Base-by-base conservation (phyloP, 345 rosid genomes). In the Gossypium anomalum region DNA sequence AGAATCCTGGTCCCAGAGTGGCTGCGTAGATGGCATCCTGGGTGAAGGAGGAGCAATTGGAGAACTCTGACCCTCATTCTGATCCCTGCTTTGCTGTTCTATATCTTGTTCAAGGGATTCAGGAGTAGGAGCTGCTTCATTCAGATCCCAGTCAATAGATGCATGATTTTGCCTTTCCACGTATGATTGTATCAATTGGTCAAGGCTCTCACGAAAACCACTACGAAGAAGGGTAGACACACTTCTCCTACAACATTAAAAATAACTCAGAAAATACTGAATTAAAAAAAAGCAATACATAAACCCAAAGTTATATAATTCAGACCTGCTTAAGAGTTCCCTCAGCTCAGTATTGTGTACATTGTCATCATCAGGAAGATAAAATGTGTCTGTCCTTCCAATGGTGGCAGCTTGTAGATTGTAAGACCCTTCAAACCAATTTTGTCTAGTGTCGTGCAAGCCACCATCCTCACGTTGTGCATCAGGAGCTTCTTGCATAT, bases 211-310 rank as follows among this genome's bases (percentile, higher is more conserved):
- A 15, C 97, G 92, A 79, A 94, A 94, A 79, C 90, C 89, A 83
- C 99, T 94, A 27, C 62, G 92, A 66, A 94, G 93, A 82, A 94
- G 97, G 76, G 86, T 92, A 70, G 98, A 92, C 57, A 94, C 99
- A 62, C 98, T 89, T 85, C 99, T 88, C 93, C 98, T 94, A 76
- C 70, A 78, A 69, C 34, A 80, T 43, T 7, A 78, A 71, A 69
- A 78, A 75, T 49, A 72, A 65, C 19, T 67, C 70, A 48, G 20
- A 59, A 75, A 51, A 59, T 23, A 64, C 53, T 12, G 69, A 20
- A 53, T 23, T 19, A 22, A 17, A 71, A 25, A 74, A 16, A 7
- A 57, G 55, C 14, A 67, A 78, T 2, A 15, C 51, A 68, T 8
- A 78, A 49, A n/a, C 34, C 63, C 47, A 41, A 34, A 34, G 45